phyloP scores from a whole-genome alignment of 345 rosid genomes.

The Aquilaria sinensis region DNA sequence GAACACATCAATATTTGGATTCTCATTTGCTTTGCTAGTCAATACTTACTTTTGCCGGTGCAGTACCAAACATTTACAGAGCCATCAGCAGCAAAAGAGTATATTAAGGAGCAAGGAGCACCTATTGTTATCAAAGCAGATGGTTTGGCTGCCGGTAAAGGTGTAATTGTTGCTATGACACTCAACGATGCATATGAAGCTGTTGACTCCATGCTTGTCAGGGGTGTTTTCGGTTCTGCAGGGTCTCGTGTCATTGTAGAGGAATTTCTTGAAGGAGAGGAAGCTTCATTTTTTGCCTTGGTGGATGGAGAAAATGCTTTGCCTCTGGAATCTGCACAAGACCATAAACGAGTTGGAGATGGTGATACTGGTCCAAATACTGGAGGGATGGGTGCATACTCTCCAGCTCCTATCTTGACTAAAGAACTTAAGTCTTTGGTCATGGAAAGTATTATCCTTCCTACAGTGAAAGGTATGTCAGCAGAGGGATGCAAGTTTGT shows the following conservation, averaged over 20 bases:
- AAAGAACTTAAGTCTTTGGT: constrained; percentile 61
- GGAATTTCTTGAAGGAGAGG: constrained; percentile 92
- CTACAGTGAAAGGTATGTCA: constrained; percentile 90
- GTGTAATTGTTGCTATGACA: constrained; percentile 75
- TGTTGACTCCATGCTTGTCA: constrained; percentile 80
- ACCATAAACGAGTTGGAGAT: constrained; percentile 95
- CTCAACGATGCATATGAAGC: constrained; percentile 83
- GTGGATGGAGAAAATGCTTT: constrained; percentile 95
- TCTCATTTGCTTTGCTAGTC: background rate
- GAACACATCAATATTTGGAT: no score
- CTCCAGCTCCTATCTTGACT: constrained; percentile 83
- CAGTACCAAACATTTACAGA: constrained; percentile 68
- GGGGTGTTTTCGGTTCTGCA: constrained; percentile 80
- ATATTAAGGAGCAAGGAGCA: constrained; percentile 69
- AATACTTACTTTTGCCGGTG: constrained; percentile 12
- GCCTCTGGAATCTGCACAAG: constrained; percentile 92
- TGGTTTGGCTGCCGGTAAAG: constrained; percentile 98
- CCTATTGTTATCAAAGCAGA: constrained; percentile 91
- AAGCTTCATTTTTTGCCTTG: constrained; percentile 87
- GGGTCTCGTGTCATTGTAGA: constrained; percentile 71
- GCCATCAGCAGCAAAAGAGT: constrained; percentile 61
- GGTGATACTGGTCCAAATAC: constrained; percentile 95
- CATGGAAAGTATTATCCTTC: constrained; percentile 80
- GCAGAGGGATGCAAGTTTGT: constrained; percentile 90
- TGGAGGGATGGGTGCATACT: constrained; percentile 98